These are phyloP conservation scores for Saccharomycopsis microspora DNA, from an alignment of 805 yeast genomes.

Conservation along the genomic window DNA sequence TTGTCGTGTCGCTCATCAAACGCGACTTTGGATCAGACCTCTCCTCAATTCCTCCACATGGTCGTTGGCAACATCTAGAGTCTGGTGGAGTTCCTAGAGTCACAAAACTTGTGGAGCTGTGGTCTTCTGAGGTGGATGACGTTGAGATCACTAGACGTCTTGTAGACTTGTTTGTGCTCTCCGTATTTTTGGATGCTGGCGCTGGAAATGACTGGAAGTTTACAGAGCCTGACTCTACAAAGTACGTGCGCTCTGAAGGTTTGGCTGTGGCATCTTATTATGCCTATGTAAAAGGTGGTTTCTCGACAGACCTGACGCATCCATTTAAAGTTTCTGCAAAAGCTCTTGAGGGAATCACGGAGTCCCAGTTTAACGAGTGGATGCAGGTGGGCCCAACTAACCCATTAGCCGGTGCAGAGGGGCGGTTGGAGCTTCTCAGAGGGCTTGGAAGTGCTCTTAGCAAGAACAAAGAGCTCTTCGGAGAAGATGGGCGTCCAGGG, in stretches of 20 bases:
- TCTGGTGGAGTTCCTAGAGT: constrained; percentile 34
- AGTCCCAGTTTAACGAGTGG: constrained; percentile 27
- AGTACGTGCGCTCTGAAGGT: constrained; percentile 44
- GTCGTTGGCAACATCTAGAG: constrained; percentile 57
- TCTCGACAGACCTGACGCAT: constrained; percentile 28
- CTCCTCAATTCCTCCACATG: constrained; percentile 47
- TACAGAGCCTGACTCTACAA: constrained; percentile 25
- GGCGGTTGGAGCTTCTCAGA: constrained; percentile 36
- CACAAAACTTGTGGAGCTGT: constrained; percentile 26
- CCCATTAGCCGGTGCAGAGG: constrained; percentile 43
- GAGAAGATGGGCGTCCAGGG: constrained; percentile 35
- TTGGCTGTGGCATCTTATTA: constrained; percentile 49
- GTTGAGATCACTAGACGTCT: constrained; percentile 41
- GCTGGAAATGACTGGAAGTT: constrained; percentile 52
- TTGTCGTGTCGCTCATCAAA: constrained; percentile 32
- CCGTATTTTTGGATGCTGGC: constrained; percentile 58
- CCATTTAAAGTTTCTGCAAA: constrained; percentile 34
- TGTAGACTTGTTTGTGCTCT: constrained; percentile 46
- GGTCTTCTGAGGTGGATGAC: constrained; percentile 22
- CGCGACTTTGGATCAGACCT: constrained; percentile 35
- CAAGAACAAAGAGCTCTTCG: constrained; percentile 31
- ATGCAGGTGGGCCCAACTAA: constrained; percentile 38
- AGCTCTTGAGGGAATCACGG: constrained; percentile 26
- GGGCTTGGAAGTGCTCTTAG: constrained; percentile 37
- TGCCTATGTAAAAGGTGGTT: constrained; percentile 38